These are phyloP conservation scores for Fusarium pseudograminearum DNA, from an alignment of 2,329 filamentous ascomycete species.

Conservation along the genomic window DNA sequence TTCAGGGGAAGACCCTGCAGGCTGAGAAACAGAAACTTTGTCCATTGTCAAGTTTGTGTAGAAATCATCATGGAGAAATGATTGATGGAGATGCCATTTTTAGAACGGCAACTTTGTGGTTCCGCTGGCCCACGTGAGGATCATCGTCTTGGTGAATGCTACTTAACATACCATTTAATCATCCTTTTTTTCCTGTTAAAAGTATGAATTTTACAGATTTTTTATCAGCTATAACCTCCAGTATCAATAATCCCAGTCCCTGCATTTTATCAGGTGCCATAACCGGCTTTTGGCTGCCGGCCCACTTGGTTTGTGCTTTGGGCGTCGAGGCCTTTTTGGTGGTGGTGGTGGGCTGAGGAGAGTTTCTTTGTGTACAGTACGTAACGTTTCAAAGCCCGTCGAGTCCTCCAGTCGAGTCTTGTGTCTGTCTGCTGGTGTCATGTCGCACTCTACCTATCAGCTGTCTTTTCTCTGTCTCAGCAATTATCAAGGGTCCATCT, in stretches of 20 bases:
- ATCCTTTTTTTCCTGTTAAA: neutral
- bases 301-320: constrained; percentile 46
- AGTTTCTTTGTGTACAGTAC: constrained; percentile 15
- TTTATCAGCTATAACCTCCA: constrained; percentile 11
- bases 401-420: neutral
- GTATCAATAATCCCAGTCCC: constrained; percentile 28
- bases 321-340: constrained; percentile 28
- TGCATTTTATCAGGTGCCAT: constrained; percentile 35
- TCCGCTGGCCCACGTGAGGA: constrained; percentile 12
- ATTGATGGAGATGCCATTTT: constrained; percentile 15
- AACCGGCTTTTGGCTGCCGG: constrained; percentile 42
- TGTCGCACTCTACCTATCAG: constrained; percentile 28
- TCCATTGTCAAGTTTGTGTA: neutral
- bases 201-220: neutral
- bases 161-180: neutral
- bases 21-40: constrained; percentile 27
- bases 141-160: neutral
- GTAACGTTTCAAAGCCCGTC: constrained; percentile 14
- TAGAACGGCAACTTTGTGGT: neutral
- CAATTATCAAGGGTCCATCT: constrained; percentile 8
- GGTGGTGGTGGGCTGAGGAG: neutral
- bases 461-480: constrained; percentile 25
- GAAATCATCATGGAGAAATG: constrained; percentile 17
- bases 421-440: neutral
- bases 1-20: constrained; percentile 42